These are phyloP conservation scores for Penicillium verhagenii DNA, from an alignment of 495 filamentous ascomycete genomes.

Conservation along the genomic window DNA sequence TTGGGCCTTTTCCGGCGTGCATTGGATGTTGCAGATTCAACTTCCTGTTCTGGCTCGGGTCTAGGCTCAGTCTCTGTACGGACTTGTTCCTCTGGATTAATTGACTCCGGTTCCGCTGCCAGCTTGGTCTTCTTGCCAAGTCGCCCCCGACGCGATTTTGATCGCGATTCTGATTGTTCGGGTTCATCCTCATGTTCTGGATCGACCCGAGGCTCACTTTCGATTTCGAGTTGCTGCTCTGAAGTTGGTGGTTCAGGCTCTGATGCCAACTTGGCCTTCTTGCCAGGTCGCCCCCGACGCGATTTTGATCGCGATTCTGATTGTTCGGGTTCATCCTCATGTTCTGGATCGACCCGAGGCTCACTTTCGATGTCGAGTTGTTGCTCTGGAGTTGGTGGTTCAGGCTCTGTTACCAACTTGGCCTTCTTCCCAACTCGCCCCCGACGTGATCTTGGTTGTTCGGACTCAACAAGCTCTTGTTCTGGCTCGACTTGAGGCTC, in stretches of 20 bases:
- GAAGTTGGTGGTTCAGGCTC: not conserved
- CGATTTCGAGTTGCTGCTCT: not conserved
- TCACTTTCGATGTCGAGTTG: slow-evolving; percentile 13
- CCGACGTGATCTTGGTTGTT: slow-evolving; percentile 15
- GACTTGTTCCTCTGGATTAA: no score
- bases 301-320: no score
- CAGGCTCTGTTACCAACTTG: slow-evolving; percentile 9
- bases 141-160: not conserved
- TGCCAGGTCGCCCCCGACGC: not conserved
- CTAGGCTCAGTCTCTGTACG: no score
- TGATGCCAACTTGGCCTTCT: not conserved
- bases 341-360: slow-evolving; percentile 8
- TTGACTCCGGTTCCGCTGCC: not conserved
- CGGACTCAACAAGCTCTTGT: slow-evolving; percentile 6
- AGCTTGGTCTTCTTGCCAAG: not conserved
- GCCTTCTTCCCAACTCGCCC: slow-evolving; percentile 20
- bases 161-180: not conserved
- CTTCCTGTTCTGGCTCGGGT: slow-evolving; percentile 8
- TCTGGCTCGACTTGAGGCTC: slow-evolving; percentile 10
- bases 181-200: not conserved
- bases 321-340: slow-evolving; percentile 3
- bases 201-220: not conserved
- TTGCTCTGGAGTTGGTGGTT: slow-evolving; percentile 18
- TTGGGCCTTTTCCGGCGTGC: slow-evolving; percentile 18
- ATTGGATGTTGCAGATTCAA: slow-evolving; percentile 11